A percentile compares a stretch with the other conserved stretches of the same genome.
These are phyloP conservation scores for Pulveroboletus sp. DNA, from an alignment of 768 basidiomycete species.

Conservation along the genomic window DNA sequence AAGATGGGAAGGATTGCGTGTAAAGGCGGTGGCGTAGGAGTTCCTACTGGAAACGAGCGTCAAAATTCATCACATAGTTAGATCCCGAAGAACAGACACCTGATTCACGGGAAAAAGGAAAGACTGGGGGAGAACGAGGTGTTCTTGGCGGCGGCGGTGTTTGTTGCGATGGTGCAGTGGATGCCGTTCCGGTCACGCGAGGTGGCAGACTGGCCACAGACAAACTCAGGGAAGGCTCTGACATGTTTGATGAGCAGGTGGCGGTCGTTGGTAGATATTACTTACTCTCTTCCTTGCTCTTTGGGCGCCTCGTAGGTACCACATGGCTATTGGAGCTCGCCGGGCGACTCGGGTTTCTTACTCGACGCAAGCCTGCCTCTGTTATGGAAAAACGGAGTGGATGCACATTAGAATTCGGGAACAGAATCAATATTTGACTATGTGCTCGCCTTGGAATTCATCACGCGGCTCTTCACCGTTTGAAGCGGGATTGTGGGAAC, in stretches of 20 bases:
- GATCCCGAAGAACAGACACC: neutral
- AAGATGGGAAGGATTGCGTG: constrained; percentile 51
- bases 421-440: neutral
- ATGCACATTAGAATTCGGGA: neutral
- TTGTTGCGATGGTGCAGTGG: constrained; percentile 14
- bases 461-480: neutral
- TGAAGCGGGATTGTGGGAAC: neutral
- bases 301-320: neutral
- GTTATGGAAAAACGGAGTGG: neutral
- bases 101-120: constrained; percentile 15
- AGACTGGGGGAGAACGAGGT: constrained; percentile 8
- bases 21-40: constrained; percentile 35
- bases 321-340: neutral
- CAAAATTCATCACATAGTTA: neutral
- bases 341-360: neutral
- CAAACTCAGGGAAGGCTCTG: constrained; percentile 18
- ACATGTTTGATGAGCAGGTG: neutral
- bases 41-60: neutral
- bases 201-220: constrained; percentile 6
- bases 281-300: constrained; percentile 10
- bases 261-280: no score
- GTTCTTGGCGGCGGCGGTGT: constrained; percentile 8
- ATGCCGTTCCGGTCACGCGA: constrained; percentile 4
- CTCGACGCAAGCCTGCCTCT: neutral
- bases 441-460: neutral